These are phyloP conservation scores for Fusarium dlaminii DNA, from an alignment of 2,329 filamentous ascomycete genomes.

Conservation along the genomic window DNA sequence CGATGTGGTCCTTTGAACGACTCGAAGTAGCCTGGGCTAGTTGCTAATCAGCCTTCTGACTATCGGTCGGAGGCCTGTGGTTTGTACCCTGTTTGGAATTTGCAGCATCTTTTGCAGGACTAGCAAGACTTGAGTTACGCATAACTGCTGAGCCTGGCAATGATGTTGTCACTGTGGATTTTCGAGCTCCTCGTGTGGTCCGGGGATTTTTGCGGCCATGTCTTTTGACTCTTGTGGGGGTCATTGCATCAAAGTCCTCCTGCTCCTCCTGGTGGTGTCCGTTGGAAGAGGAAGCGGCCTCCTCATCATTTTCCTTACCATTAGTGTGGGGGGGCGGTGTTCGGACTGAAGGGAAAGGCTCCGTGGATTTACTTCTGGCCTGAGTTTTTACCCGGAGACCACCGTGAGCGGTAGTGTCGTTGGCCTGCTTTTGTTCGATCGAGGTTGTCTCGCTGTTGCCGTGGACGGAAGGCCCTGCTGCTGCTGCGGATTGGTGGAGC, in stretches of 20 bases:
- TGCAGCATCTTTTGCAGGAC: background rate
- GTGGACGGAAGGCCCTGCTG: conserved; percentile 34
- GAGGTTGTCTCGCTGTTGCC: background rate
- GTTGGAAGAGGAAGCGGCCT: background rate
- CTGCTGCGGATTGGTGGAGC: conserved; percentile 43
- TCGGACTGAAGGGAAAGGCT: background rate
- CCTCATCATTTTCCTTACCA: background rate
- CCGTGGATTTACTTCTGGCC: conserved; percentile 15
- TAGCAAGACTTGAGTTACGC: conserved; percentile 24
- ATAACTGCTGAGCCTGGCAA: conserved; percentile 37
- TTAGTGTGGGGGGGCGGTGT: background rate
- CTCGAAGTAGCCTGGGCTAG: conserved; percentile 22
- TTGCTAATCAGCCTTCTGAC: conserved; percentile 36
- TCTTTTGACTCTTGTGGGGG: conserved; percentile 32
- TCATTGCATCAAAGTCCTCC: conserved; percentile 15
- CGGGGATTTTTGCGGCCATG: conserved; percentile 21
- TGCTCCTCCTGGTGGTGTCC: background rate
- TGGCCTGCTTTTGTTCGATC: background rate
- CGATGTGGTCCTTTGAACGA: background rate
- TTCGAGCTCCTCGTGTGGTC: conserved; percentile 7
- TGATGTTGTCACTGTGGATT: conserved; percentile 29
- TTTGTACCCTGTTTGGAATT: background rate
- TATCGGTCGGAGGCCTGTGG: conserved; percentile 9
- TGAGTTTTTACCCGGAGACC: background rate
- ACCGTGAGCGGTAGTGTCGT: background rate